A percentile compares a stretch with the other conserved stretches of the same genome.
phyloP scores from a whole-genome alignment of 345 rosid species.

The Psidium friedrichsthalianum region DNA sequence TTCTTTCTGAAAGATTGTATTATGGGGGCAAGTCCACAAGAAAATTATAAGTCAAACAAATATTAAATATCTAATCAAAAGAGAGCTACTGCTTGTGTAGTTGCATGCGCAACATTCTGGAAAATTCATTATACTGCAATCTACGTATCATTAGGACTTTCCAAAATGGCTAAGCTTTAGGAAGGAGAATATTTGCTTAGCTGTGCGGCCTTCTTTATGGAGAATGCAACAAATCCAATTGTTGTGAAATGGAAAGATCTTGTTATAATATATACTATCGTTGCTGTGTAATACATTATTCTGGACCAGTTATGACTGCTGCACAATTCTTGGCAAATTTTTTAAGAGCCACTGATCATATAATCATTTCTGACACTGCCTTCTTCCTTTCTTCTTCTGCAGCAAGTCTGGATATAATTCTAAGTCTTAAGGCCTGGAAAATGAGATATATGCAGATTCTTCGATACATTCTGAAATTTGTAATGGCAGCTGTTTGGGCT shows the following conservation, averaged over 20 bases:
- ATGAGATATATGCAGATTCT: constrained; percentile 65
- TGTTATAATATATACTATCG: neutral
- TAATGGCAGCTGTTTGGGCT: constrained; percentile 77
- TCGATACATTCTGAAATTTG: constrained; percentile 69
- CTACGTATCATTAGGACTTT: neutral
- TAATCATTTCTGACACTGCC: neutral
- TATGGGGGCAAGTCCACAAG: neutral
- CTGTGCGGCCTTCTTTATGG: neutral
- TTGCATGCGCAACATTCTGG: neutral
- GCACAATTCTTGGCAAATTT: neutral
- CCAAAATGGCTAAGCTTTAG: neutral
- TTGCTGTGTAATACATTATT: neutral
- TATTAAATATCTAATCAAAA: neutral
- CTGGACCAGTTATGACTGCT: neutral
- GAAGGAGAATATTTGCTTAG: neutral
- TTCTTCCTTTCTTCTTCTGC: constrained; percentile 6
- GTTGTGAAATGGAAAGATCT: neutral
- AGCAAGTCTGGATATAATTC: constrained; percentile 77
- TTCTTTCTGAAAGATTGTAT: neutral
- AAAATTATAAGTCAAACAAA: neutral
- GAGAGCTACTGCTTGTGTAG: neutral
- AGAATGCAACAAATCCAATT: neutral
- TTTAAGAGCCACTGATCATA: neutral
- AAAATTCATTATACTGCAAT: neutral
- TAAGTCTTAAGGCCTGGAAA: constrained; percentile 80